Percentiles rank a stretch among this genome's conserved stretches.
Evolutionary conservation across 129 eudicot species (phyloP).

Genomic region (Pittosporum tobira): DNA sequence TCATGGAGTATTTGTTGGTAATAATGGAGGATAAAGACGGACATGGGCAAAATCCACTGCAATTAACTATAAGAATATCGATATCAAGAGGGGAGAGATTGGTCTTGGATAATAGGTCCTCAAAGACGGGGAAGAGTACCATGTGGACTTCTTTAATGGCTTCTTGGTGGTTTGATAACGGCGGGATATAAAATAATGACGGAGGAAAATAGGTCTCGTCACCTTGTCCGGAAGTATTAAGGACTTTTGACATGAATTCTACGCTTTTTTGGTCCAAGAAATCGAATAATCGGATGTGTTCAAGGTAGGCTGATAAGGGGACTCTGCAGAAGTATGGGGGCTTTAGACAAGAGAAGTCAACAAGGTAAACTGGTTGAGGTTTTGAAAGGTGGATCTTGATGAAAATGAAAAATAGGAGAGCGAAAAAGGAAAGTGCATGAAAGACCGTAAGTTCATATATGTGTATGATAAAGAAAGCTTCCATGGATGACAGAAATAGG

Average conservation of each 20-base stretch:
- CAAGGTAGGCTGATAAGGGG: slow-evolving; percentile 51
- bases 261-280: slow-evolving; percentile 38
- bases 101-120: slow-evolving; percentile 52
- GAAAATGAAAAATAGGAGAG: slow-evolving; percentile 7
- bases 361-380: slow-evolving; percentile 44
- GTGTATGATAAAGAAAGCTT: slow-evolving; percentile 17
- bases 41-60: slow-evolving; percentile 61
- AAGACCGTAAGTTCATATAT: slow-evolving; percentile 21
- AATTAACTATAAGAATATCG: slow-evolving; percentile 63
- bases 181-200: slow-evolving; percentile 53
- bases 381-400: slow-evolving; percentile 14
- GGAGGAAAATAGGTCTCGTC: slow-evolving; percentile 54
- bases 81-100: slow-evolving; percentile 32
- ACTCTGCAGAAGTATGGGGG: slow-evolving; percentile 71
- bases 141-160: slow-evolving; percentile 43
- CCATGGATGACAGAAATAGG: slow-evolving; percentile 18
- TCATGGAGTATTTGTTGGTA: slow-evolving; percentile 38
- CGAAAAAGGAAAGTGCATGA: slow-evolving; percentile 15
- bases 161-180: slow-evolving; percentile 39
- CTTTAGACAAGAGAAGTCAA: slow-evolving; percentile 63
- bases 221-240: slow-evolving; percentile 56
- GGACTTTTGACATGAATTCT: slow-evolving; percentile 45
- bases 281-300: slow-evolving; percentile 40
- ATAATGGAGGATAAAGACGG: slow-evolving; percentile 59
- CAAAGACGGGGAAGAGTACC: slow-evolving; percentile 49